A percentile compares a stretch with the other conserved stretches of the same genome.
Conservation (phyloP, 768 basidiomycete species). For the Boletus bicolor region DNA sequence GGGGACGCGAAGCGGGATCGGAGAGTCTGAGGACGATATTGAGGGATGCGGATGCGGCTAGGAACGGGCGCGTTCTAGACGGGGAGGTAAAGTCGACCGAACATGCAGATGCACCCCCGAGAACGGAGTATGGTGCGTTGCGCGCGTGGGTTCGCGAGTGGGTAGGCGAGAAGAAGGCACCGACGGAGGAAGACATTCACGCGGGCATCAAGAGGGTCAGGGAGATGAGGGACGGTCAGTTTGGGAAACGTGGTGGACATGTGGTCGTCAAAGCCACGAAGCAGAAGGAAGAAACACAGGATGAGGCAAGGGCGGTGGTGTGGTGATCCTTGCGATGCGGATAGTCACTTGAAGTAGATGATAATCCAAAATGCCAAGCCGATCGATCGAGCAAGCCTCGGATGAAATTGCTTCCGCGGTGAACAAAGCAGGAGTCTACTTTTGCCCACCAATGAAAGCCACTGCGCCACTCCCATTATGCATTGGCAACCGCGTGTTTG, state of each 20-base stretch:
- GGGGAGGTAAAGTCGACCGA: not conserved
- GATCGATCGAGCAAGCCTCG: not conserved
- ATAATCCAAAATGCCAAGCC: not conserved
- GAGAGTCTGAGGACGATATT: not conserved
- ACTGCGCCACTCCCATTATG: not conserved
- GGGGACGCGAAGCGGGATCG: not conserved
- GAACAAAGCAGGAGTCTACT: too few species aligned
- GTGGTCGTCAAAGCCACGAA: not conserved
- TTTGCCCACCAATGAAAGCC: not conserved
- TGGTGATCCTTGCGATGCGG: not conserved
- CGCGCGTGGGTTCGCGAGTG: slow-evolving; percentile 54
- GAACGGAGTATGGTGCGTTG: slow-evolving; percentile 22
- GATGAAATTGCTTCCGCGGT: slow-evolving; percentile 4
- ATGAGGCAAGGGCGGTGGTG: not conserved
- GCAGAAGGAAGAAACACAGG: not conserved
- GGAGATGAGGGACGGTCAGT: slow-evolving; percentile 28
- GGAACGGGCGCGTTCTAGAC: not conserved
- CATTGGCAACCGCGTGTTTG: not conserved
- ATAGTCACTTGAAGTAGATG: not conserved
- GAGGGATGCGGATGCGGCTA: too few species aligned
- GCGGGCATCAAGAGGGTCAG: slow-evolving; percentile 23
- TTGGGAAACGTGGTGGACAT: slow-evolving; percentile 16
- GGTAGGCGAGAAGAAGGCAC: slow-evolving; percentile 50
- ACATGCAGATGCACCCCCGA: not conserved
- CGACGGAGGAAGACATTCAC: slow-evolving; percentile 39